A percentile compares a stretch with the other conserved stretches of the same genome.
phyloP scores from a whole-genome alignment of 495 filamentous ascomycete genomes.

The Aspergillus affinis region DNA sequence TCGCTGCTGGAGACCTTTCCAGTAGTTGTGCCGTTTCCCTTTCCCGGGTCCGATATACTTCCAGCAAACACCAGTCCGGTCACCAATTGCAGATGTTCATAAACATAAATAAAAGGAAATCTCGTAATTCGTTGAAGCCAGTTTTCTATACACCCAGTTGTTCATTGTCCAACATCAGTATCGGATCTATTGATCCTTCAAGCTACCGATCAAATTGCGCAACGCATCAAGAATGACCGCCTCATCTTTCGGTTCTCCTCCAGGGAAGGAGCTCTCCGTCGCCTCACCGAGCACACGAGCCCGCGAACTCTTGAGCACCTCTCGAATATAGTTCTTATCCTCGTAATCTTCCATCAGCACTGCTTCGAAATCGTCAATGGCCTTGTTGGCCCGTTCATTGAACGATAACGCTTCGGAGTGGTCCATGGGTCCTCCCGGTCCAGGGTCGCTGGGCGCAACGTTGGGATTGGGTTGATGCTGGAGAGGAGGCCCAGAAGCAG shows the following conservation, averaged over 20 bases:
- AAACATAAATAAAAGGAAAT: constrained; percentile 27
- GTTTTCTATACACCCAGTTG: not conserved
- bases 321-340: constrained; percentile 51
- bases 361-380: constrained; percentile 50
- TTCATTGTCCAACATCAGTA: not conserved
- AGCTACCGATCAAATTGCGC: constrained; percentile 40
- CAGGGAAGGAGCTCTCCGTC: constrained; percentile 47
- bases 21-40: not conserved
- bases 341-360: constrained; percentile 51
- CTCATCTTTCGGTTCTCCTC: constrained; percentile 48
- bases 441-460: constrained; percentile 44
- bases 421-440: constrained; percentile 42
- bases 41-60: not conserved
- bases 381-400: constrained; percentile 49
- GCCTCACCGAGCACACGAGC: constrained; percentile 45
- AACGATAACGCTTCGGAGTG: constrained; percentile 45
- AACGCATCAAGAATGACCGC: constrained; percentile 47
- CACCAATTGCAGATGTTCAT: constrained; percentile 15
- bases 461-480: constrained; percentile 26
- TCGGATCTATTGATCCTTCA: constrained; percentile 35
- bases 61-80: constrained; percentile 16
- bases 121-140: constrained; percentile 23
- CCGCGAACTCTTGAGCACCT: constrained; percentile 49
- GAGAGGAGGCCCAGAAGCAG: constrained; percentile 24
- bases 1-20: not conserved